phyloP scores from a whole-genome alignment of 164 flowering plant species.

The Vitis cinerea region DNA sequence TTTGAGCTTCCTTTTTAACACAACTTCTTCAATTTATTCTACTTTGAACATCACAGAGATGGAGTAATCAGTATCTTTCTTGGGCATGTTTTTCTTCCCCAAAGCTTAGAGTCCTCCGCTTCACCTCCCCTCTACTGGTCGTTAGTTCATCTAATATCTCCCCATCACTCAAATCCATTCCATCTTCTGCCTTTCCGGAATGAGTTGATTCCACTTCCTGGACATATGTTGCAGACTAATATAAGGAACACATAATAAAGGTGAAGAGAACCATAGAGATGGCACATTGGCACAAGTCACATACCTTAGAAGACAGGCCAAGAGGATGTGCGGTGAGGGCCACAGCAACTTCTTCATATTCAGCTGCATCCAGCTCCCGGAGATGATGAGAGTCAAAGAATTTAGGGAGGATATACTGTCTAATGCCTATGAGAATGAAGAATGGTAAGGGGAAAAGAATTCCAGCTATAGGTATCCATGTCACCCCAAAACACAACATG shows the following conservation, averaged over 20 bases:
- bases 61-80: slow-evolving; percentile 6
- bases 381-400: slow-evolving; percentile 25
- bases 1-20: no score
- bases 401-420: slow-evolving; percentile 43
- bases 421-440: slow-evolving; percentile 39
- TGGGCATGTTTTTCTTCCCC: slow-evolving; percentile 26
- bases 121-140: slow-evolving; percentile 42
- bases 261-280: no score
- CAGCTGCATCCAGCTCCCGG: slow-evolving; percentile 46
- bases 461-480: slow-evolving; percentile 57
- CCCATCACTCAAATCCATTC: not conserved
- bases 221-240: not conserved
- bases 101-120: slow-evolving; percentile 36
- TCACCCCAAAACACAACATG: slow-evolving; percentile 43
- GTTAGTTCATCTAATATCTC: slow-evolving; percentile 4
- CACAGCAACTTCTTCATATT: slow-evolving; percentile 23
- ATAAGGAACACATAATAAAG: no score
- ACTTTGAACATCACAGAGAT: no score
- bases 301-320: no score
- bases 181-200: not conserved
- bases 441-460: slow-evolving; percentile 50
- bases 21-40: no score
- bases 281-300: no score
- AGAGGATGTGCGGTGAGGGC: not conserved
- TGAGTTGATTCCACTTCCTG: not conserved